Percentiles rank a stretch among this genome's conserved stretches.
Conservation (phyloP, 139 green algal species). For the Asterochloris sp. region DNA sequence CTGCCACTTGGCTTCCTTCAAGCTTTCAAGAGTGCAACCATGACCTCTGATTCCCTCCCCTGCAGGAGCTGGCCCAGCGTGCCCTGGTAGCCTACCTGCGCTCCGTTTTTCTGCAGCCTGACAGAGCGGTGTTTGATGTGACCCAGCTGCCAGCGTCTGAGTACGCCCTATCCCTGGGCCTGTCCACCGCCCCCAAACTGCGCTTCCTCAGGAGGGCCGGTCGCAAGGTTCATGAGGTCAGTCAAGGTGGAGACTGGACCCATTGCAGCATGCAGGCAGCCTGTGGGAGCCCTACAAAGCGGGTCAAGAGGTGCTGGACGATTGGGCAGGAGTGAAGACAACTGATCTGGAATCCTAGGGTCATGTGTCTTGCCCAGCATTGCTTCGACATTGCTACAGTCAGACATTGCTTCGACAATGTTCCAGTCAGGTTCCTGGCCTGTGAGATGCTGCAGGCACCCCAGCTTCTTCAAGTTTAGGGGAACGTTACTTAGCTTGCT, state of each 20-base stretch:
- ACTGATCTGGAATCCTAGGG: too few species aligned
- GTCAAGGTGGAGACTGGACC: neutral
- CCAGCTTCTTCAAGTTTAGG: too few species aligned
- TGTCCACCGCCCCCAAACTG: slow-evolving; percentile 76
- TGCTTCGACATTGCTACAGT: too few species aligned
- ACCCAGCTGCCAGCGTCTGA: slow-evolving; percentile 66
- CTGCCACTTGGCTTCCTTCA: neutral
- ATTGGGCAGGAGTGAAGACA: neutral
- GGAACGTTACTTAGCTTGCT: too few species aligned
- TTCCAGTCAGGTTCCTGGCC: too few species aligned
- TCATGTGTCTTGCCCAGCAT: too few species aligned
- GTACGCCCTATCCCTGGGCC: slow-evolving; percentile 72
- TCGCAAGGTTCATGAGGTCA: neutral
- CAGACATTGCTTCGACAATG: too few species aligned
- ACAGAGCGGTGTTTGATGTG: slow-evolving; percentile 81
- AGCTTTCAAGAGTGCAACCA: neutral
- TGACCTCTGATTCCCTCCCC: neutral
- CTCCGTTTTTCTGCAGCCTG: slow-evolving; percentile 82
- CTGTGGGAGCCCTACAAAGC: too few species aligned
- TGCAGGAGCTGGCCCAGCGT: slow-evolving; percentile 82
- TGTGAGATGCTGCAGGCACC: too few species aligned
- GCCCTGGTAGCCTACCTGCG: slow-evolving; percentile 85
- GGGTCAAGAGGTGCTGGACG: neutral
- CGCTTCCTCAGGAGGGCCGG: slow-evolving; percentile 69
- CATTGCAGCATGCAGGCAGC: neutral